Base-by-base conservation (phyloP, 2,329 filamentous ascomycete species). In the Aspergillus fructus region DNA sequence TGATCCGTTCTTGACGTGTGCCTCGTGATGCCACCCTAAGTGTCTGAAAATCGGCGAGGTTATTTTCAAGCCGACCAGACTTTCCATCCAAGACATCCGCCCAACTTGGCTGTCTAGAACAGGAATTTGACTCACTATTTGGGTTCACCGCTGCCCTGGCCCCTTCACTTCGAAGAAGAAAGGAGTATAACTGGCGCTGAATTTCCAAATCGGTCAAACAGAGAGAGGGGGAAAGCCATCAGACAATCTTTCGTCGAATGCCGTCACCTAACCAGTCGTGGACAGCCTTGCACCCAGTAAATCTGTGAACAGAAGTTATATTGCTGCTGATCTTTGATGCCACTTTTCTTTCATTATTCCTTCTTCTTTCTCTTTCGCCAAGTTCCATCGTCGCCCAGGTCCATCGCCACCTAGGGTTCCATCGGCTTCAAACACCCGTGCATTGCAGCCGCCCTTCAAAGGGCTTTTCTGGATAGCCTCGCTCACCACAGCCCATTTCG, bases 41-140 rank as follows among this genome's bases (percentile, higher is more conserved):
- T 53, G 53, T 53, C 60, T 41, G 60, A 56, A 57, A 64, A 59
- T 59, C 59, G 58, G 60, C 60, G 56, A 64, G 52, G 58, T 58
- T 60, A 49, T 56, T 58, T 57, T 55, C 53, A 58, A 62, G 39
- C 51, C 57, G 61, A 61, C 47, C 34, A 52, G 39, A n/a, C 56
- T 60, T 43, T 56, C 55, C 53, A 58, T 64, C 62, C 58, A 67
- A 67, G 64, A 66, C 65, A 67, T 62, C 45, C 39, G 41, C 53
- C 58, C 59, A 63, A 48, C 56, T 40, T 53, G 52, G 34, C 24
- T 60, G 65, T 62, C 59, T 60, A 61, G 47, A 58, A 59, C 55
- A 51, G 21, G 57, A 43, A 43, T 53, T 52, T 55, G 59, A 51
- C 4, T 56, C 53, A 55, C 53, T 51, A 49, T 27, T 17, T 54